phyloP scores from a whole-genome alignment of 331 rosid species.

The Quercus phellos region DNA sequence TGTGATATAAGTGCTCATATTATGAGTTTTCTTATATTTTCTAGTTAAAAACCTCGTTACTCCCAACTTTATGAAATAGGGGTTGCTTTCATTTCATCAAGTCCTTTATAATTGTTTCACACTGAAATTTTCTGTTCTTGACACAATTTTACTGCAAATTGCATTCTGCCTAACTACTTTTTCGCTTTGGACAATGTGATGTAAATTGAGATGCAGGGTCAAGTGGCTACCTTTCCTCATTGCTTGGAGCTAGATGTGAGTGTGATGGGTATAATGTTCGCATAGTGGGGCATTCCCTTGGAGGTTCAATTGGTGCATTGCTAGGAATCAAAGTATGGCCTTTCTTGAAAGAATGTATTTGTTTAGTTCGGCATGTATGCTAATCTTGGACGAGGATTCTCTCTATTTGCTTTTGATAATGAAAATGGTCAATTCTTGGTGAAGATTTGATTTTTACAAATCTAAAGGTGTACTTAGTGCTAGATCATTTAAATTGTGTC shows the following conservation, averaged over 20 bases:
- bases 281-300: conserved; percentile 91
- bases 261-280: conserved; percentile 78
- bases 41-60: no score
- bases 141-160: no score
- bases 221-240: conserved; percentile 66
- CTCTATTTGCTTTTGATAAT: neutral
- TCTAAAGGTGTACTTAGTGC: no score
- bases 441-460: no score
- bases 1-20: neutral
- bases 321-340: conserved; percentile 76
- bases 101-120: no score
- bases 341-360: conserved; percentile 19
- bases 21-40: no score
- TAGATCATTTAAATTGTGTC: no score
- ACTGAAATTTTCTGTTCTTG: no score
- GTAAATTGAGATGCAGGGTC: conserved; percentile 58
- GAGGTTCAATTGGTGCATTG: conserved; percentile 86
- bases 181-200: conserved; percentile 15
- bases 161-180: neutral
- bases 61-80: no score
- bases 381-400: neutral
- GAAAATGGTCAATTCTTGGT: conserved; percentile 1
- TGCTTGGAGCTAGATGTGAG: conserved; percentile 80
- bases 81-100: no score
- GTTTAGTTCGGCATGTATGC: neutral